Percentiles rank a stretch among this genome's conserved stretches.
These are phyloP conservation scores for Microstroma glucosiphilum DNA, from an alignment of 1,284 basidiomycete species.

Conservation along the genomic window DNA sequence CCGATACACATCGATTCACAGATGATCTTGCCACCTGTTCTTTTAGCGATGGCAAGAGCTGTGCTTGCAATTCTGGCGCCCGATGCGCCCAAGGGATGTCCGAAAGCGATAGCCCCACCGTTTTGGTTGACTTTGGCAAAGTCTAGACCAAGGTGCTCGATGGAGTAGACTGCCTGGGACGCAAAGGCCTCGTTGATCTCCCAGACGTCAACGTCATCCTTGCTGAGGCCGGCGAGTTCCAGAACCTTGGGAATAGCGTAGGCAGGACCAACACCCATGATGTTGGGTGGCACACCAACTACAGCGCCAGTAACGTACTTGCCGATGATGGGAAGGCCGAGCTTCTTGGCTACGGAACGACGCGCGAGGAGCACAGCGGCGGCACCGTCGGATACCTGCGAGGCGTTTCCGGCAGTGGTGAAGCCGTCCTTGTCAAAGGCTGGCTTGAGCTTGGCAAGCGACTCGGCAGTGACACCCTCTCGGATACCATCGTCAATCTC, in stretches of 20 bases:
- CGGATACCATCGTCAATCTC: slow-evolving; percentile 81
- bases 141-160: slow-evolving; percentile 56
- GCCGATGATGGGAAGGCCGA: slow-evolving; percentile 83
- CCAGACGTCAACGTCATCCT: slow-evolving; percentile 81
- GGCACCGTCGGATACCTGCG: slow-evolving; percentile 94
- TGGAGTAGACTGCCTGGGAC: slow-evolving; percentile 56
- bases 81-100: slow-evolving; percentile 57
- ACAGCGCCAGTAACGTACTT: slow-evolving; percentile 76
- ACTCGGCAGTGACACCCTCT: slow-evolving; percentile 78
- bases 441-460: slow-evolving; percentile 83
- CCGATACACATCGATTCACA: slow-evolving; percentile 83
- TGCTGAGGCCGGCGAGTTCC: slow-evolving; percentile 72
- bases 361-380: slow-evolving; percentile 85
- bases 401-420: slow-evolving; percentile 87
- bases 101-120: slow-evolving; percentile 54
- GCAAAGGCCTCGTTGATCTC: slow-evolving; percentile 63
- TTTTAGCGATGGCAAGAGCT: slow-evolving; percentile 68
- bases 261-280: slow-evolving; percentile 50
- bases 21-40: slow-evolving; percentile 56
- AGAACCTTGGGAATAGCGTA: slow-evolving; percentile 61
- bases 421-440: slow-evolving; percentile 81
- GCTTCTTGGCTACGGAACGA: slow-evolving; percentile 76
- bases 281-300: slow-evolving; percentile 57
- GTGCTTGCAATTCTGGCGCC: slow-evolving; percentile 79
- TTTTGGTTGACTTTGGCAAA: slow-evolving; percentile 54